Evolutionary conservation across 2,329 filamentous ascomycete species (phyloP), one percentile per base, ranked within the genome.

Genomic region (Neonectria ditissima): DNA sequence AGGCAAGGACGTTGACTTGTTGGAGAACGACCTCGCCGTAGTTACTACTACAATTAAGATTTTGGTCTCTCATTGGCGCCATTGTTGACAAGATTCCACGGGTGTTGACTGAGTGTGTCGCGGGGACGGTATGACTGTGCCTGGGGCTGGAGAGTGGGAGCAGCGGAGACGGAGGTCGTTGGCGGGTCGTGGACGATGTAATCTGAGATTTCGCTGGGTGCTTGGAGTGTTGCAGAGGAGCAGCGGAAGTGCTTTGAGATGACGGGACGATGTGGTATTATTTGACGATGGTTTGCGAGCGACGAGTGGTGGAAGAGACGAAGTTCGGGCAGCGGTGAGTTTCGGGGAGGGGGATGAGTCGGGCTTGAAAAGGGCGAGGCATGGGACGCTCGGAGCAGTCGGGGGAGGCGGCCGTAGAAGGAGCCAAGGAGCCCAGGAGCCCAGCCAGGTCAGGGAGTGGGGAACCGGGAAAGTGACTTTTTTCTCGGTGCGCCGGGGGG

Each of bases 1-100:
- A 94, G 82, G 94, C 94, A 84, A 95, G 91, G 81, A 96, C 90
- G 80, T 92, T 91, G 84, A 89, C 85, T 80, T 84, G 84, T 75
- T 86, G 86, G 82, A 80, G 83, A 81, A 83, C 83, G 83, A 82
- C 86, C 84, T 88, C 88, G 86, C 88, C 87, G 87, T 89, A 92
- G 92, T 89, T 91, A 90, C 86, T 92, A 87, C 86, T 89, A 86
- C 86, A 86, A 84, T 83, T 88, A 83, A 83, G 85, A 82, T 82
- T 87, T 80, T 87, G 86, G 80, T 86, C 84, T 86, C 89, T 92
- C 88, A 92, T 92, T 86, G 86, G 83, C 84, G 86, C 84, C 87
- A 89, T 89, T 81, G 71, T 65, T 75, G 54, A 69, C 65, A 68
- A 65, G 65, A 61, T 71, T 72, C 65, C 59, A 70, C 66, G 68